Conservation (phyloP, 176 grass and related monocot genomes). For the Ampelocalamus luodianensis region DNA sequence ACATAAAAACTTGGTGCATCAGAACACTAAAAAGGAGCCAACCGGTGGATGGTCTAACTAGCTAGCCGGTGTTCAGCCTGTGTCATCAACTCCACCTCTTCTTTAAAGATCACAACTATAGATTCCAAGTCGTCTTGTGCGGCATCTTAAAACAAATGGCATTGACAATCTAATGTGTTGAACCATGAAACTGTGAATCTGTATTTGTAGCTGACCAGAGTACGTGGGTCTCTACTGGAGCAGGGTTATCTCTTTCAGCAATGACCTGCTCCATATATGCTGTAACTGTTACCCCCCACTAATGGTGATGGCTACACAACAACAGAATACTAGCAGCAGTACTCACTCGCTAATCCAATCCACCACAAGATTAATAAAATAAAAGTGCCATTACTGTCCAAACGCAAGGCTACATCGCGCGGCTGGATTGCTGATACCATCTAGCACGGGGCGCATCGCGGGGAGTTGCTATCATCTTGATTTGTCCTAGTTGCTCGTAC, state of each 20-base stretch:
- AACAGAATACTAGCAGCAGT: neutral
- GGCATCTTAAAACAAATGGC: neutral
- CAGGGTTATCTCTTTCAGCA: neutral
- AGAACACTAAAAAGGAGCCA: no score
- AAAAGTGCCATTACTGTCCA: neutral
- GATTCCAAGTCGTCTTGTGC: neutral
- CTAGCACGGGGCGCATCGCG: neutral
- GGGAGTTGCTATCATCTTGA: neutral
- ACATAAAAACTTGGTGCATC: no score
- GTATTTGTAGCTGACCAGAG: neutral
- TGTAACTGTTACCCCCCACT: neutral
- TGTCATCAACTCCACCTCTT: neutral
- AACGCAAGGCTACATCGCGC: neutral
- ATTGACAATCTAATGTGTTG: neutral
- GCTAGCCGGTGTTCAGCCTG: neutral
- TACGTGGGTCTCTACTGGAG: neutral
- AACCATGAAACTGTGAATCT: neutral
- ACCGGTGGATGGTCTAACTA: no score
- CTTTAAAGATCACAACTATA: neutral
- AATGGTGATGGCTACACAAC: neutral
- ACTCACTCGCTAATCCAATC: neutral
- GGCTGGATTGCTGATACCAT: neutral
- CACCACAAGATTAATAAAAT: neutral
- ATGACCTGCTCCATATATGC: neutral
- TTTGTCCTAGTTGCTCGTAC: neutral